phyloP scores from a whole-genome alignment of 257 asterid species.

The Hygrophila difformis region DNA sequence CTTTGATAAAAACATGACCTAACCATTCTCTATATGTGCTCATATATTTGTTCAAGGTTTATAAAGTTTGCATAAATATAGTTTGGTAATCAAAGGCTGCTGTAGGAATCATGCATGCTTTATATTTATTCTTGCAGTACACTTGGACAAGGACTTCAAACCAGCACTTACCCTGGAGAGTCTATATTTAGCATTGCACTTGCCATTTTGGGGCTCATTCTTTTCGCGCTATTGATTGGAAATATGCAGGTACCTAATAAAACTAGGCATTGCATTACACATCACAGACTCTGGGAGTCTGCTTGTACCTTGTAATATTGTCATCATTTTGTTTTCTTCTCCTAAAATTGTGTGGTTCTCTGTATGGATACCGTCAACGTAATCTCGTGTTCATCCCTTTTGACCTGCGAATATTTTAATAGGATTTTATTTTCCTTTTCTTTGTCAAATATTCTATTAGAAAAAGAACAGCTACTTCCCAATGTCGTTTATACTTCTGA shows the following conservation, averaged over 20 bases:
- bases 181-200: slow-evolving; percentile 85
- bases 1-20: not conserved
- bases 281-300: slow-evolving; percentile 2
- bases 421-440: not conserved
- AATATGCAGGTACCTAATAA: slow-evolving; percentile 81
- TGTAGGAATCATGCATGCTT: slow-evolving; percentile 7
- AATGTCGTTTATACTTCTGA: no score
- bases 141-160: slow-evolving; percentile 94
- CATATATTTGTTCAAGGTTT: not conserved
- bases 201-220: slow-evolving; percentile 90
- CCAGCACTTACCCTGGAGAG: slow-evolving; percentile 95
- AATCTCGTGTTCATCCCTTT: not conserved
- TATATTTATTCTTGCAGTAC: slow-evolving; percentile 49
- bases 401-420: no score
- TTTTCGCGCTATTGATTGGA: slow-evolving; percentile 92
- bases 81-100: not conserved
- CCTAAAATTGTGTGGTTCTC: not conserved
- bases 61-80: no score
- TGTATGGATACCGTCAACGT: not conserved
- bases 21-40: not conserved
- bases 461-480: no score
- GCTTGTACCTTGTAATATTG: not conserved
- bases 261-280: not conserved
- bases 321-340: no score
- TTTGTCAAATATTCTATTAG: no score